Evolutionary conservation across 179 eudicot genomes (phyloP).

Genomic region (Dionaea muscipula): DNA sequence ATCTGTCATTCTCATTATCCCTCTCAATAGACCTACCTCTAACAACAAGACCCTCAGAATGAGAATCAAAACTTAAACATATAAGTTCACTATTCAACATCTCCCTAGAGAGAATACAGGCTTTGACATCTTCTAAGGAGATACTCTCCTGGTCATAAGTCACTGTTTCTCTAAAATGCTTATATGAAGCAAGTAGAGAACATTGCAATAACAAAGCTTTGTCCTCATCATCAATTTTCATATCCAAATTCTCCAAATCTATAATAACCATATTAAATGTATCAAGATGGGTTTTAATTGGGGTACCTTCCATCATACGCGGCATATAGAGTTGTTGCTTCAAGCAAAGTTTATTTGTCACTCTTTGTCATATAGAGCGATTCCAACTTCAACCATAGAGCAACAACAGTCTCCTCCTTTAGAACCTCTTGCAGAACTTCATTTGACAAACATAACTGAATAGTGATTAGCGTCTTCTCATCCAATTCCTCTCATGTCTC

Average conservation of each 20-base stretch:
- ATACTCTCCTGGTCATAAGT: too few species aligned
- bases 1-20: too few species aligned
- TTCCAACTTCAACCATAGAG: background rate
- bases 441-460: background rate
- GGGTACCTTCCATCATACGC: background rate
- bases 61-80: too few species aligned
- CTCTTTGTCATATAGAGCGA: slow-evolving; percentile 2
- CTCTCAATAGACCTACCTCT: too few species aligned
- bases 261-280: background rate
- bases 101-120: too few species aligned
- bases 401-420: background rate
- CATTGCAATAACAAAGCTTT: background rate
- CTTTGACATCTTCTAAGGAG: too few species aligned
- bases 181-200: background rate
- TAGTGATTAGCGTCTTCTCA: background rate
- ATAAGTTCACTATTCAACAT: too few species aligned
- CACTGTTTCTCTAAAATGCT: too few species aligned
- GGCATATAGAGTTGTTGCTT: background rate
- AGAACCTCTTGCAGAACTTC: background rate
- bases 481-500: background rate
- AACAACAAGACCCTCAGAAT: too few species aligned
- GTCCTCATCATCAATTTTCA: background rate
- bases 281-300: background rate
- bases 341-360: background rate
- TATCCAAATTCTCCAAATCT: background rate